These are phyloP conservation scores for Penicillium salamii DNA, from an alignment of 495 filamentous ascomycete genomes.

Conservation along the genomic window DNA sequence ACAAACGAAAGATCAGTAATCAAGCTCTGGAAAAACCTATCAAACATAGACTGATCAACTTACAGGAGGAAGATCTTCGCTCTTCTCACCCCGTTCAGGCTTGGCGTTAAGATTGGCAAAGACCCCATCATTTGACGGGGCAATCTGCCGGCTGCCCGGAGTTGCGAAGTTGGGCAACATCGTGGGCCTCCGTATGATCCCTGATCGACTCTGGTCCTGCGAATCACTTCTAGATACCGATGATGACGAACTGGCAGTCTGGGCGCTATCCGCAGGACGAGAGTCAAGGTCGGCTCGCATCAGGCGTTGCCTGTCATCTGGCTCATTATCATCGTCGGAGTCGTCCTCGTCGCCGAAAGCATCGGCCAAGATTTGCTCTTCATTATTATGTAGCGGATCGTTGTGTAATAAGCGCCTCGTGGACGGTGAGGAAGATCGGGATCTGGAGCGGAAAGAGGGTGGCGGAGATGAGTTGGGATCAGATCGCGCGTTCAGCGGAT, in stretches of 20 bases:
- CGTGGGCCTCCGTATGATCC: conserved; percentile 48
- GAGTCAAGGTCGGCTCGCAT: conserved; percentile 65
- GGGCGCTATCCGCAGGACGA: conserved; percentile 28
- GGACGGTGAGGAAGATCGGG: conserved; percentile 69
- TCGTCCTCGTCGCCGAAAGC: conserved; percentile 77
- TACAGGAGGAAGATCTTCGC: conserved; percentile 87
- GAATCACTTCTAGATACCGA: conserved; percentile 29
- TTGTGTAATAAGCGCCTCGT: conserved; percentile 52
- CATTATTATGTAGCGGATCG: conserved; percentile 53
- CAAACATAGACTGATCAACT: conserved; percentile 31
- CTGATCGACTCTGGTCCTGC: conserved; percentile 23
- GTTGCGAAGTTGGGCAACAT: conserved; percentile 48
- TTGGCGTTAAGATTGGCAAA: conserved; percentile 94
- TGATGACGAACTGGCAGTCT: conserved; percentile 32
- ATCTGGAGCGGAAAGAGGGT: conserved; percentile 87
- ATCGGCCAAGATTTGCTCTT: conserved; percentile 79
- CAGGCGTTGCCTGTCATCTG: conserved; percentile 80
- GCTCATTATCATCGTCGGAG: conserved; percentile 67
- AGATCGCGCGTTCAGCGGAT: conserved; percentile 33
- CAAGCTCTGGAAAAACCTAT: background rate
- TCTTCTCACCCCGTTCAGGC: conserved; percentile 78
- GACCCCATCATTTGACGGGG: conserved; percentile 77
- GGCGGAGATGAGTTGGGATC: conserved; percentile 75
- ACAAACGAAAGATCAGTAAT: conserved; percentile 20
- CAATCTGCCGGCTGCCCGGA: conserved; percentile 50